Evolutionary conservation across 2,329 filamentous ascomycete genomes (phyloP), one percentile per base, ranked within the genome.

Genomic region (Claviceps digitariae): DNA sequence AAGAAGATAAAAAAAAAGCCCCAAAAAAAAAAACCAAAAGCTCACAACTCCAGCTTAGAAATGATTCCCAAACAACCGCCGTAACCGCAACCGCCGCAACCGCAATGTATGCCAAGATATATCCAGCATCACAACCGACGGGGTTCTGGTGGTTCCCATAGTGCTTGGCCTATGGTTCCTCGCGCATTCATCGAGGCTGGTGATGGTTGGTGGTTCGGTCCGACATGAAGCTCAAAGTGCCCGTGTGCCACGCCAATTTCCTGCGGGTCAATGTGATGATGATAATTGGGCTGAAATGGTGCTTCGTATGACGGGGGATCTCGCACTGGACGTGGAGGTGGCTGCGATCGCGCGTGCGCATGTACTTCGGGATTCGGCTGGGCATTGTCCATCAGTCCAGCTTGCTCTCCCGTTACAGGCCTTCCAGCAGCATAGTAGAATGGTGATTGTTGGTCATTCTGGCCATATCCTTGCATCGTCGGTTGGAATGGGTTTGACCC

Each of bases 301-400:
- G 31, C 29, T 15, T 41, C 47, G 43, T 54, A 55, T 21, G 50
- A 44, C 20, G 57, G 52, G 13, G 36, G 25, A 6, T 48, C 52
- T 15, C 55, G 45, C 29, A 23, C 47, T 8, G 53, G 56, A 15
- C 54, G 54, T 31, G 52, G 54, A 23, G 56, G 55, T 23, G 55
- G 53, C 15, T 31, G 36, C 4, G 49, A 41, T 4, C 49, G 27
- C n/a, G 48, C n/a, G 29, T 51, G 23, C n/a, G 48, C n/a, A 34
- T 52, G 53, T 1, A 49, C 48, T 20, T 61, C 57, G 2, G 62
- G 61, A 48, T 62, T 62, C 2, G 64, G 65, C 56, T 67, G 65
- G 2, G 65, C 65, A 48, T 67, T 52, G 1, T 69, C 69, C 53
- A 75, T 72, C 34, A 77, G 66, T 2, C 72, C 73, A 3, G 66